Evolutionary conservation across 768 basidiomycete species (phyloP).

Genomic region (Naganishia vishniacii): DNA sequence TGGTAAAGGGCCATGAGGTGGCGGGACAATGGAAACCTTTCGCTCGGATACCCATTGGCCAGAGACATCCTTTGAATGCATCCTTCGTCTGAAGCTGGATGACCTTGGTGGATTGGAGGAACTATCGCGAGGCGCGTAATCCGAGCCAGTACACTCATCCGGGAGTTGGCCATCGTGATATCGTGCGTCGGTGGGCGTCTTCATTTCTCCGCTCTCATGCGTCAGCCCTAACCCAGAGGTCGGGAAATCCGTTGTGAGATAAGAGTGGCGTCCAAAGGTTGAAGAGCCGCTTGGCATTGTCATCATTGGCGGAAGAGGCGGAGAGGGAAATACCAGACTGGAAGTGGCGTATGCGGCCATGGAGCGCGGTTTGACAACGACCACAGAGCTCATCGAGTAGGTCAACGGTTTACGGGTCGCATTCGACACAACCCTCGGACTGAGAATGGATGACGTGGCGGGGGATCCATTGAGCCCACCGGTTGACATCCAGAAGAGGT

Average conservation of each 20-base stretch:
- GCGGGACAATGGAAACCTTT: background rate
- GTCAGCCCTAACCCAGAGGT: background rate
- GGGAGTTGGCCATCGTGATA: too few relatives aligned
- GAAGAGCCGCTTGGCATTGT: background rate
- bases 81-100: background rate
- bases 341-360: background rate
- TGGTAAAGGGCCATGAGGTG: slow-evolving; percentile 15
- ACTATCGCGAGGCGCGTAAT: background rate
- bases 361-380: background rate
- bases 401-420: slow-evolving; percentile 5
- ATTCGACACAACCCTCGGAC: background rate
- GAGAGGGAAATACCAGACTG: background rate
- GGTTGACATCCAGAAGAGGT: slow-evolving; percentile 11
- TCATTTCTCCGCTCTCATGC: too few relatives aligned
- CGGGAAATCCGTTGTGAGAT: background rate
- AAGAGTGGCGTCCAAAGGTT: background rate
- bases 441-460: background rate
- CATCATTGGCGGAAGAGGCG: background rate
- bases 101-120: background rate
- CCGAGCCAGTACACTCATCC: too few relatives aligned
- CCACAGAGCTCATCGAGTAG: background rate
- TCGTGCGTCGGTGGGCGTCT: too few relatives aligned
- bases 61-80: slow-evolving; percentile 9
- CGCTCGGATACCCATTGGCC: background rate
- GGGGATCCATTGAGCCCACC: background rate